Conservation (phyloP, 768 basidiomycete species). For the Collybia mongolica region DNA sequence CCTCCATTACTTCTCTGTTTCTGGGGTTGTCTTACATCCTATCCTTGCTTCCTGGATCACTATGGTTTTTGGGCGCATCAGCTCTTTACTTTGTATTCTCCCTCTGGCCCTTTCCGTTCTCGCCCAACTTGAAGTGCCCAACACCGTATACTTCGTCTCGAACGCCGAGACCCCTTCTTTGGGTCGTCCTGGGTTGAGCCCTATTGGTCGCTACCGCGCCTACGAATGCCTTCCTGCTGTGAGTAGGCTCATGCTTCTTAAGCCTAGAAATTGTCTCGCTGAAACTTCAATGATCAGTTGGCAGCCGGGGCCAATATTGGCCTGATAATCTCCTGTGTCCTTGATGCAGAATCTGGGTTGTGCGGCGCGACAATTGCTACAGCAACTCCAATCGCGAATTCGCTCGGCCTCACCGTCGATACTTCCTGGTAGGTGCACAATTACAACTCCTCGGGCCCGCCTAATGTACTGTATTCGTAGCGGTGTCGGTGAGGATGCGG, state of each 20-base stretch:
- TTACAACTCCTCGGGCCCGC: neutral
- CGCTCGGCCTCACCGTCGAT: slow-evolving; percentile 3
- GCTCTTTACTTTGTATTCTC: neutral
- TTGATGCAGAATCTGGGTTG: neutral
- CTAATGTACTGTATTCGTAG: neutral
- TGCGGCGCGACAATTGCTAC: slow-evolving; percentile 3
- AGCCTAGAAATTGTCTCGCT: neutral
- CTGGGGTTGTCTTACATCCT: too few species aligned
- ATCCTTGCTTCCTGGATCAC: too few species aligned
- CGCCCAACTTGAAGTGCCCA: neutral
- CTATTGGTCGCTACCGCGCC: slow-evolving; percentile 3
- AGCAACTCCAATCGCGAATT: slow-evolving; percentile 1
- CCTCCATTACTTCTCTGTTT: too few species aligned
- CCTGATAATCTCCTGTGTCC: slow-evolving; percentile 5
- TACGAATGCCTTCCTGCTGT: slow-evolving; percentile 5
- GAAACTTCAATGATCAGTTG: neutral
- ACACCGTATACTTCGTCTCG: slow-evolving; percentile 5
- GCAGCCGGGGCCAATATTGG: slow-evolving; percentile 3
- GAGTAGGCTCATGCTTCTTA: neutral
- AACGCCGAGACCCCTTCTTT: slow-evolving; percentile 7
- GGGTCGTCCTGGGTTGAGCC: slow-evolving; percentile 4
- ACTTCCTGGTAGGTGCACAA: slow-evolving; percentile 2
- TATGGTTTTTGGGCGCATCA: too few species aligned
- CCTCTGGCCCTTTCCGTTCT: neutral
- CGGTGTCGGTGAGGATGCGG: neutral